Conservation (phyloP, 441 rosid species). For the Syzygium malaccense region DNA sequence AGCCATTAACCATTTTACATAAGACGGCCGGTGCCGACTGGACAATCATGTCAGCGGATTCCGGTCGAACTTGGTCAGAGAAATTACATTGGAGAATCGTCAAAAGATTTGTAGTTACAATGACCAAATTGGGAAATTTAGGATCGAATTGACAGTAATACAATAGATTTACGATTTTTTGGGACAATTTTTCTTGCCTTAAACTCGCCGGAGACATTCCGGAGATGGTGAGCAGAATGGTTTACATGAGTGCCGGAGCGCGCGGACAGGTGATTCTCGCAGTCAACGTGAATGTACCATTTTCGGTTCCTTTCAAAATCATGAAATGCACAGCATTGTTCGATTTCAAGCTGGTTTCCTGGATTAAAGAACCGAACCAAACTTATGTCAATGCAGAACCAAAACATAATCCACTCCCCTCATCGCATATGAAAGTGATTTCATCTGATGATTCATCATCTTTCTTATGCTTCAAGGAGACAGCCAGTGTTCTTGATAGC, state of each 20-base stretch:
- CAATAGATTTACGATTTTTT: neutral
- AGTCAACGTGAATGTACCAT: accelerated
- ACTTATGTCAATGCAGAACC: neutral
- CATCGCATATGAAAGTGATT: neutral
- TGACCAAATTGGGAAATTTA: neutral
- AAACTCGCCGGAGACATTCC: neutral
- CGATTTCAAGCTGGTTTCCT: neutral
- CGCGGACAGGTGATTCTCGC: neutral
- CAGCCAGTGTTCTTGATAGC: neutral
- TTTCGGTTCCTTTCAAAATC: neutral
- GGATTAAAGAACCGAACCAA: neutral
- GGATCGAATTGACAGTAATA: accelerated
- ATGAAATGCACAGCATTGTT: neutral
- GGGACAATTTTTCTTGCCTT: neutral
- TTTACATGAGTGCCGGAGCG: neutral
- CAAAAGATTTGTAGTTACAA: neutral
- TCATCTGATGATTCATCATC: neutral
- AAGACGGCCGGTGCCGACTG: accelerated
- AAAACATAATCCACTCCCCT: neutral
- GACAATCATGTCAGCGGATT: accelerated
- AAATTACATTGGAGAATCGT: neutral
- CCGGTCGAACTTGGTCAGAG: accelerated
- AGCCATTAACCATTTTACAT: accelerated
- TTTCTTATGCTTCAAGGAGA: neutral
- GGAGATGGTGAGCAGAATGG: neutral